Percentiles rank a stretch among this genome's conserved stretches.
Evolutionary conservation across 2,329 filamentous ascomycete genomes (phyloP).

Genomic region (Coniella lustricola): DNA sequence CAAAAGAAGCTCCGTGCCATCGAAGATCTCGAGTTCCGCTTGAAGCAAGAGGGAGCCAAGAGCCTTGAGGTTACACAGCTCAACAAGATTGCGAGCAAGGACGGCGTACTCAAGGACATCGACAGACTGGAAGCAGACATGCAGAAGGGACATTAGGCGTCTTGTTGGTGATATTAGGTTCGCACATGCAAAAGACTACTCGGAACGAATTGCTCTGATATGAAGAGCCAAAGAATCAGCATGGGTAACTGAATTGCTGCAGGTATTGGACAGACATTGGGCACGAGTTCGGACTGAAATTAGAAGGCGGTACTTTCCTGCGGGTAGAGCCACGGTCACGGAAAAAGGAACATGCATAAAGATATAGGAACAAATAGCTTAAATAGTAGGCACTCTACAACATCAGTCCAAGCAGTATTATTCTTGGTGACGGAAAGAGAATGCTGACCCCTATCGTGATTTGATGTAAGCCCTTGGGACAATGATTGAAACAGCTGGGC

Average conservation of each 20-base stretch:
- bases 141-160: neutral
- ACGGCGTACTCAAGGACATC: slow-evolving; percentile 69
- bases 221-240: neutral
- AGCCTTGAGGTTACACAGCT: slow-evolving; percentile 98
- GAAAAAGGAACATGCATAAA: neutral
- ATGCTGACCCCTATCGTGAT: too few relatives aligned
- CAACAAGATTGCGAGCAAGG: slow-evolving; percentile 94
- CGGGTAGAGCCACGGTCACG: neutral
- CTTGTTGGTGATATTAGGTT: neutral
- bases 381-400: neutral
- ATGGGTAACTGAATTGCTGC: neutral
- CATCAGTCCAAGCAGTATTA: too few relatives aligned
- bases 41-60: slow-evolving; percentile 61
- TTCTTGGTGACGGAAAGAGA: too few relatives aligned
- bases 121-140: slow-evolving; percentile 1
- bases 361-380: neutral
- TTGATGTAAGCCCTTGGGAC: neutral
- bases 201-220: too few relatives aligned
- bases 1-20: slow-evolving; percentile 98
- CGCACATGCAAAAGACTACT: neutral
- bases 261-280: slow-evolving; percentile 2
- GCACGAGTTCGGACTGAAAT: neutral
- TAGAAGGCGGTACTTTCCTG: neutral
- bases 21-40: slow-evolving; percentile 95
- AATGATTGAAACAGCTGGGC: neutral